These are phyloP conservation scores for Schwanniomyces pseudopolymorphus DNA, from an alignment of 805 yeast species.

Conservation along the genomic window DNA sequence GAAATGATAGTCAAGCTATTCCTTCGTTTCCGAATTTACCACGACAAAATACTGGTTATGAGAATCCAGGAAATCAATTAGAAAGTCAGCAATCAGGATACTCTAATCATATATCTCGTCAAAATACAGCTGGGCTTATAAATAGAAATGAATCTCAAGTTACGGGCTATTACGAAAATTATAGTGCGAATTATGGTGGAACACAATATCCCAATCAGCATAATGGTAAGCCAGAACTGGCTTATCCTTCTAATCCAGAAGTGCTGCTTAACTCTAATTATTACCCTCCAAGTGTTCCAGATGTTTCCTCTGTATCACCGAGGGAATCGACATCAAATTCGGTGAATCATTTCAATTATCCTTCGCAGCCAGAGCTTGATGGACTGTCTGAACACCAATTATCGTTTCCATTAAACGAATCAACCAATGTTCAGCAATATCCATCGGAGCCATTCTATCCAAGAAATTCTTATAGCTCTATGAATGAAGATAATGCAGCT, in stretches of 20 bases:
- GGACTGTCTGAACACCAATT: not conserved
- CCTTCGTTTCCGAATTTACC: not conserved
- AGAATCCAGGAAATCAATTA: not conserved
- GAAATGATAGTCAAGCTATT: not conserved
- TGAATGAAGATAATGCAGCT: conserved; percentile 4
- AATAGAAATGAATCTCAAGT: not conserved
- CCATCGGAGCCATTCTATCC: not conserved
- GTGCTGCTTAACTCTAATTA: not conserved
- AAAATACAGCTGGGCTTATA: not conserved
- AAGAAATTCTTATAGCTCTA: not conserved
- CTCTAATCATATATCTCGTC: not conserved
- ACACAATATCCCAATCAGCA: not conserved
- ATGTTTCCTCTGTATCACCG: not conserved
- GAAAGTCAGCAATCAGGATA: not conserved
- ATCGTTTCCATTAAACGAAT: not conserved
- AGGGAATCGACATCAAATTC: not conserved
- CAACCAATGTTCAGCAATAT: not conserved
- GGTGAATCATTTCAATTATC: not conserved
- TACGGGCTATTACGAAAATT: not conserved
- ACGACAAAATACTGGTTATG: conserved; percentile 1
- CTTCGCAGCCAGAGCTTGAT: not conserved
- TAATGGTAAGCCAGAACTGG: not conserved
- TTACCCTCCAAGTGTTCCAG: not conserved
- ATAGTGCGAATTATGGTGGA: not conserved
- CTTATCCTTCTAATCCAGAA: not conserved